Evolutionary conservation across 2,329 filamentous ascomycete genomes (phyloP).

Genomic region (Xylaria arbuscula): DNA sequence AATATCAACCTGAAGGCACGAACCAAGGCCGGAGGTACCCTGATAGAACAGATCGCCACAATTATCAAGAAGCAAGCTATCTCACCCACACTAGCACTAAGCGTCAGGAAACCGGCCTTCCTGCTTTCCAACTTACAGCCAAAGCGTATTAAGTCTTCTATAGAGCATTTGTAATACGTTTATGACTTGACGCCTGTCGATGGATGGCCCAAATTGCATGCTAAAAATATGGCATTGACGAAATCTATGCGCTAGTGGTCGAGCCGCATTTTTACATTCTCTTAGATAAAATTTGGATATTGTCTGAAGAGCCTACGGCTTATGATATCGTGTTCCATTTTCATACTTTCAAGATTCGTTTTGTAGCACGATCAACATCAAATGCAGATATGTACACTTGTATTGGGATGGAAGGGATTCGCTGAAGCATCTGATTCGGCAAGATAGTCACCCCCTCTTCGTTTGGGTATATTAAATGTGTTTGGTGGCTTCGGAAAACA

Average conservation of each 20-base stretch:
- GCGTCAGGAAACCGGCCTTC: not conserved
- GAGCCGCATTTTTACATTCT: not conserved
- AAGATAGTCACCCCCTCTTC: not conserved
- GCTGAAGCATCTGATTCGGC: not conserved
- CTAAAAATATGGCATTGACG: not conserved
- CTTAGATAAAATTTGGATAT: not conserved
- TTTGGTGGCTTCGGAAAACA: not conserved
- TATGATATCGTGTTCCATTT: not conserved
- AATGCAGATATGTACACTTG: not conserved
- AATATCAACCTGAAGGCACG: not conserved
- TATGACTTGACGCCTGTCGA: not conserved
- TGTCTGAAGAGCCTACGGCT: not conserved
- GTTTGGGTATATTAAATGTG: not conserved
- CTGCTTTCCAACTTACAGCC: not conserved
- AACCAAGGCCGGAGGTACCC: not conserved
- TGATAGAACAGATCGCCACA: not conserved
- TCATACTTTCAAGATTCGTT: not conserved
- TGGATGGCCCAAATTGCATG: not conserved
- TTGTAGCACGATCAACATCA: not conserved
- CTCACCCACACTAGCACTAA: not conserved
- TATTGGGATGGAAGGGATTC: not conserved
- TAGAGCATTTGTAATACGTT: not conserved
- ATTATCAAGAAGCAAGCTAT: not conserved
- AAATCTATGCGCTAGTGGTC: not conserved
- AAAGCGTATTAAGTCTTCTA: not conserved